These are phyloP conservation scores for Baorangia bicolor DNA, from an alignment of 768 basidiomycete genomes.

Conservation along the genomic window DNA sequence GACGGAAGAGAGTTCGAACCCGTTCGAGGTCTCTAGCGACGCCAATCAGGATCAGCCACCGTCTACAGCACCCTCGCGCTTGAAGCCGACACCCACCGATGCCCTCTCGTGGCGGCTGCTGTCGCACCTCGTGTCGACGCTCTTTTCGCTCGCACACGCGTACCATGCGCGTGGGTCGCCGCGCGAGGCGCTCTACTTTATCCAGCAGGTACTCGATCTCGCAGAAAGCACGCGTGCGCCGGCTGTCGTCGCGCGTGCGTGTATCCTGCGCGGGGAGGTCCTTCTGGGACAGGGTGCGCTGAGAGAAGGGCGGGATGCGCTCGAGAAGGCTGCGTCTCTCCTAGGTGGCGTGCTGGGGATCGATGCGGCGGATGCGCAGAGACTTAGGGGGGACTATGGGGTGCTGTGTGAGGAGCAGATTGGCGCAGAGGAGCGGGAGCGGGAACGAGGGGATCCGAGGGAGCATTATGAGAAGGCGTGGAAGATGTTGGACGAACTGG, in stretches of 20 bases:
- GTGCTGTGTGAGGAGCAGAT: slow-evolving; percentile 27
- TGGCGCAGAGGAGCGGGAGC: slow-evolving; percentile 26
- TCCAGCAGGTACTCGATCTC: slow-evolving; percentile 72
- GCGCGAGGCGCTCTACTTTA: slow-evolving; percentile 83
- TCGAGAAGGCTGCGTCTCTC: slow-evolving; percentile 50
- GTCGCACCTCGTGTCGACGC: slow-evolving; percentile 63
- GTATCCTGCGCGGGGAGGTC: slow-evolving; percentile 68
- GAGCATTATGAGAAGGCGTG: slow-evolving; percentile 56
- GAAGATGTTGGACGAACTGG: slow-evolving; percentile 60
- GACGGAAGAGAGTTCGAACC: slow-evolving; percentile 44
- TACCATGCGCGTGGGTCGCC: slow-evolving; percentile 78
- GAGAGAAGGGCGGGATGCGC: slow-evolving; percentile 52
- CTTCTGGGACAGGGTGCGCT: slow-evolving; percentile 61
- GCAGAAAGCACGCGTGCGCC: slow-evolving; percentile 68
- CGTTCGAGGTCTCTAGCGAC: slow-evolving; percentile 50
- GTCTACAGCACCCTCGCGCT: slow-evolving; percentile 9
- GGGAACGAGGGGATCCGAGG: slow-evolving; percentile 42
- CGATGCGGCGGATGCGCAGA: slow-evolving; percentile 57
- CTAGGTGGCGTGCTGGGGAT: slow-evolving; percentile 49
- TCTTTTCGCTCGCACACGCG: slow-evolving; percentile 62
- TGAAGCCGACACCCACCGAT: slow-evolving; percentile 38
- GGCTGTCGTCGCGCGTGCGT: slow-evolving; percentile 61
- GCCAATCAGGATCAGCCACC: slow-evolving; percentile 29
- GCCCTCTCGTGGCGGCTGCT: slow-evolving; percentile 75
- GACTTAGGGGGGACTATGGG: slow-evolving; percentile 56